phyloP scores from a whole-genome alignment of 2,329 filamentous ascomycete species.

The Arachnomyces sp. region DNA sequence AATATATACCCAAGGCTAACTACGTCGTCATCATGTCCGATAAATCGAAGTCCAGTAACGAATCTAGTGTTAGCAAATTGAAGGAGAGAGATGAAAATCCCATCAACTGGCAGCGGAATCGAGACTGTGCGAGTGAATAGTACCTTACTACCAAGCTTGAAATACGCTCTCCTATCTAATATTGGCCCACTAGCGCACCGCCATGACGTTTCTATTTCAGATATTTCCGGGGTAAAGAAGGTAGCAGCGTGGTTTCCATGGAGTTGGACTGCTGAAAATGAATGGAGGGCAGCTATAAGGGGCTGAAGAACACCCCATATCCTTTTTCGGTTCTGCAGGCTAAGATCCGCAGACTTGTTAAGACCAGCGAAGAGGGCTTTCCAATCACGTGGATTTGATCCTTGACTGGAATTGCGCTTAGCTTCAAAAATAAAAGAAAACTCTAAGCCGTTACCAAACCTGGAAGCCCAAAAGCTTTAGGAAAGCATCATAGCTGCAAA shows the following conservation, averaged over 20 bases:
- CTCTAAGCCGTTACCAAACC: not conserved
- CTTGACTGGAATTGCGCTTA: not conserved
- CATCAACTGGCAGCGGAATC: too few species aligned
- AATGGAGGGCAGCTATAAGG: not conserved
- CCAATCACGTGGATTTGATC: not conserved
- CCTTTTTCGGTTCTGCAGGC: conserved; percentile 1
- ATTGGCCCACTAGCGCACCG: too few species aligned
- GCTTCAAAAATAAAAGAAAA: conserved; percentile 2
- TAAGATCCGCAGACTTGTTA: not conserved
- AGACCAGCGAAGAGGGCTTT: not conserved
- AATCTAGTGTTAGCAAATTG: too few species aligned
- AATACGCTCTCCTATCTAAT: too few species aligned
- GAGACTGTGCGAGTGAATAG: too few species aligned
- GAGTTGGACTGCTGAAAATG: not conserved
- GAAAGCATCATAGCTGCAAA: not conserved
- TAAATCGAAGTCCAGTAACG: too few species aligned
- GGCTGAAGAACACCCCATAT: conserved; percentile 2
- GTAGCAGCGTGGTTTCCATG: not conserved
- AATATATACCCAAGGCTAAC: too few species aligned
- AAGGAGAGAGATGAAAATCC: too few species aligned
- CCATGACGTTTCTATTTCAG: too few species aligned
- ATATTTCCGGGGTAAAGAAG: too few species aligned
- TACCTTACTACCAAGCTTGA: too few species aligned
- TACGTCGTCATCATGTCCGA: too few species aligned
- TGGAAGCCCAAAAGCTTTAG: not conserved